These are phyloP conservation scores for Salix arbutifolia DNA, from an alignment of 345 rosid species.

Conservation along the genomic window DNA sequence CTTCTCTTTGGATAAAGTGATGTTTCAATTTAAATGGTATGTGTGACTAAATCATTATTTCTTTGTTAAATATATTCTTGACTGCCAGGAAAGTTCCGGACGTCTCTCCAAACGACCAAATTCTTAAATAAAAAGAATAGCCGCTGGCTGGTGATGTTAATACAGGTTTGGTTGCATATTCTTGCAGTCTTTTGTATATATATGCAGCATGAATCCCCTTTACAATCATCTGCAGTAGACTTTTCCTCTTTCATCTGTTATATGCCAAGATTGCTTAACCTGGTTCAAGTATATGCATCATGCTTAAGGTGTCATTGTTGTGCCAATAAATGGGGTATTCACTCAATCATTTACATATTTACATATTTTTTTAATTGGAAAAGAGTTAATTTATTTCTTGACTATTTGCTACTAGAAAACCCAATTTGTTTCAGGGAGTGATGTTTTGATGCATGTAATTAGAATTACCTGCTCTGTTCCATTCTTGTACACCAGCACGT, in stretches of 20 bases:
- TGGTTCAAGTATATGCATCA: neutral
- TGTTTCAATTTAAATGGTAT: no score
- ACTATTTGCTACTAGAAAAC: neutral
- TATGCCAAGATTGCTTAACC: neutral
- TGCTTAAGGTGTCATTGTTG: neutral
- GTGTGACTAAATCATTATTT: no score
- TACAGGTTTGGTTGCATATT: no score
- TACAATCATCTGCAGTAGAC: neutral
- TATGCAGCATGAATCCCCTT: neutral
- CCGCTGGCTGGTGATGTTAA: no score
- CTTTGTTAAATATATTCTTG: no score
- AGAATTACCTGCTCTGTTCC: conserved; percentile 69
- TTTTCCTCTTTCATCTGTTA: neutral
- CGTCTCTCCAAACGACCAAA: no score
- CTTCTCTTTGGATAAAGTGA: no score
- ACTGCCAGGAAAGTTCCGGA: no score
- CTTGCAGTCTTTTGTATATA: no score
- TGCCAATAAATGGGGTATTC: neutral
- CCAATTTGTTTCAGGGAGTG: neutral
- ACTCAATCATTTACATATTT: neutral
- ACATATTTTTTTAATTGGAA: no score
- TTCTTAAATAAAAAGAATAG: no score
- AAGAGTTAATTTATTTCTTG: neutral
- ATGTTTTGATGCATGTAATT: neutral
- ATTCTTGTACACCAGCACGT: conserved; percentile 58